Conservation (phyloP, 2,329 filamentous ascomycete genomes). For the Colletotrichum cereale region DNA sequence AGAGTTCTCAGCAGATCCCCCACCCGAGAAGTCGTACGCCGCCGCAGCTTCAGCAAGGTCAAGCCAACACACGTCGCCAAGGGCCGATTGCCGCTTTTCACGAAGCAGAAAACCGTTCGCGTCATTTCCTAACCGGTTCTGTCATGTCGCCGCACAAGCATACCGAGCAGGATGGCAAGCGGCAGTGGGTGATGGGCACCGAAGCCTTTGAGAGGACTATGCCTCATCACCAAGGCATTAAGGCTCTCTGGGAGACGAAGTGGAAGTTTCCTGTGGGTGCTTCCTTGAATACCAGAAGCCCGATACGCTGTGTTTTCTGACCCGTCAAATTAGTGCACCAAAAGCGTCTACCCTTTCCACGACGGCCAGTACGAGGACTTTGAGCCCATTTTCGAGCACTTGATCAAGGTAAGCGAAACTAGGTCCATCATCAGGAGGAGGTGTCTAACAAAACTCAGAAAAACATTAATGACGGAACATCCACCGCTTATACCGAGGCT, state of each 20-base stretch:
- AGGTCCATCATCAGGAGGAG: no score
- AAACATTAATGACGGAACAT: conserved; percentile 74
- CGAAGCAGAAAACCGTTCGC: conserved; percentile 50
- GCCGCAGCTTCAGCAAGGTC: conserved; percentile 45
- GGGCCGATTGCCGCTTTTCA: conserved; percentile 46
- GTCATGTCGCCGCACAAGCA: conserved; percentile 49
- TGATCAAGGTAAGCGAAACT: conserved; percentile 63
- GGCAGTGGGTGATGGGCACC: conserved; percentile 58
- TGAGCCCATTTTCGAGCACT: conserved; percentile 73
- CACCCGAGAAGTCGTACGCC: conserved; percentile 42
- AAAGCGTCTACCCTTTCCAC: conserved; percentile 80
- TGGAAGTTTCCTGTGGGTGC: conserved; percentile 75
- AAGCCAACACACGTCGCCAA: conserved; percentile 43
- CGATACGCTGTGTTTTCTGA: conserved; percentile 1
- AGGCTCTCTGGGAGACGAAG: conserved; percentile 79
- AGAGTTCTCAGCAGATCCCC: conserved; percentile 32
- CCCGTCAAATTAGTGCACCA: conserved; percentile 58
- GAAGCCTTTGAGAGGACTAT: conserved; percentile 58
- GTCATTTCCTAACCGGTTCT: conserved; percentile 41
- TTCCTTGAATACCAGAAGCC: neutral
- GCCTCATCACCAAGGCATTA: conserved; percentile 71
- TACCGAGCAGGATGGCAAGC: conserved; percentile 44
- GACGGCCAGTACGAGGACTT: conserved; percentile 78
- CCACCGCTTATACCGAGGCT: conserved; percentile 72
- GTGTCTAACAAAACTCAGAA: conserved; percentile 48